A percentile compares a stretch with the other conserved stretches of the same genome.
These are phyloP conservation scores for Rhodomyrtus tomentosa DNA, from an alignment of 345 rosid species.

Conservation along the genomic window DNA sequence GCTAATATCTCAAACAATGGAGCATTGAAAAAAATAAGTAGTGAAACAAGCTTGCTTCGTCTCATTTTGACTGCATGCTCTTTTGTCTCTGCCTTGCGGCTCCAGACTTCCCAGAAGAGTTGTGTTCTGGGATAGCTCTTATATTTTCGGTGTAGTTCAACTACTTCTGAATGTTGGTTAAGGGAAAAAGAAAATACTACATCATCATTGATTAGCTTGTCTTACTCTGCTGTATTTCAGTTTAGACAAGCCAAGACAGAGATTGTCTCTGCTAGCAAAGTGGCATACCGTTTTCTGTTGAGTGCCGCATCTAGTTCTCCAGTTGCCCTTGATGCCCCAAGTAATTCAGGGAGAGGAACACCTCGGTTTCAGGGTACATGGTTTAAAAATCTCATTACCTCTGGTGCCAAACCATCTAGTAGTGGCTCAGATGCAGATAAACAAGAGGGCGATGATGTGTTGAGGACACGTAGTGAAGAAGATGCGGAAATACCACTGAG, in stretches of 20 bases:
- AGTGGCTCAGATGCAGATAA: slow-evolving; percentile 22
- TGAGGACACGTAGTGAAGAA: slow-evolving; percentile 13
- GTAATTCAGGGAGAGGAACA: slow-evolving; percentile 47
- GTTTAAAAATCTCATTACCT: slow-evolving; percentile 63
- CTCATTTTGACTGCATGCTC: neutral
- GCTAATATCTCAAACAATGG: neutral
- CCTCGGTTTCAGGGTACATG: slow-evolving; percentile 60
- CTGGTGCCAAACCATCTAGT: slow-evolving; percentile 57
- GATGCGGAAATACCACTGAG: neutral
- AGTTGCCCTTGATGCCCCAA: slow-evolving; percentile 28
- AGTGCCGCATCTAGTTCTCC: slow-evolving; percentile 40
- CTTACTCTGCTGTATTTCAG: slow-evolving; percentile 26
- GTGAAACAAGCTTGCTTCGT: neutral
- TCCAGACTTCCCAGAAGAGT: neutral
- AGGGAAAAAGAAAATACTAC: neutral
- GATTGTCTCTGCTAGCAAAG: slow-evolving; percentile 91
- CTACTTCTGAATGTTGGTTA: neutral
- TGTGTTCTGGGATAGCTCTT: neutral
- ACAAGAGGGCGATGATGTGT: slow-evolving; percentile 19
- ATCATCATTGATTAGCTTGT: neutral
- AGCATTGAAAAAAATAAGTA: neutral
- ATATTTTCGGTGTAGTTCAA: neutral
- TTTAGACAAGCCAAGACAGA: slow-evolving; percentile 92
- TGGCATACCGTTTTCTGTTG: slow-evolving; percentile 75
- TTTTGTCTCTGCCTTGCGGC: neutral